A percentile compares a stretch with the other conserved stretches of the same genome.
Evolutionary conservation across 2,329 filamentous ascomycete species (phyloP).

Genomic region (Aspergillus versicolor): DNA sequence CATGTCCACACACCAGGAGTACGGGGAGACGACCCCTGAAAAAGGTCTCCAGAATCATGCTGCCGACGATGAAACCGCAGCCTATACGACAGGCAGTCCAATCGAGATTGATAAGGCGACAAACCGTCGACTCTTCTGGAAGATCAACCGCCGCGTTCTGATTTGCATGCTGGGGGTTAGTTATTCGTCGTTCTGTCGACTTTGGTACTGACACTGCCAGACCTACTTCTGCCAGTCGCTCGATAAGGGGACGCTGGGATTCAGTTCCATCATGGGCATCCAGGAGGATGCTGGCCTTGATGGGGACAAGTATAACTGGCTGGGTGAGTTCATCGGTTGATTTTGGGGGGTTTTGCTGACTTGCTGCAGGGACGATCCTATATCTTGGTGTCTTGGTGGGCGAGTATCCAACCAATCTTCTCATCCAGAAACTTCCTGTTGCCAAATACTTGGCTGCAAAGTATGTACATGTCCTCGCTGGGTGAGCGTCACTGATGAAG

Average conservation of each 20-base stretch:
- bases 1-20: neutral
- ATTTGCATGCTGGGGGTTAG: constrained; percentile 3
- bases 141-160: constrained; percentile 17
- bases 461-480: neutral
- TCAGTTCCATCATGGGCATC: constrained; percentile 26
- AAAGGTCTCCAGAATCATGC: neutral
- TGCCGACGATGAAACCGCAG: constrained; percentile 1
- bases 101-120: constrained; percentile 18
- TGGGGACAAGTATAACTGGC: constrained; percentile 35
- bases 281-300: constrained; percentile 34
- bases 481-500: neutral
- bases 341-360: neutral
- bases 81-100: neutral
- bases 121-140: constrained; percentile 19
- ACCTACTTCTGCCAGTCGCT: constrained; percentile 25
- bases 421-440: constrained; percentile 50
- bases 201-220: neutral
- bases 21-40: neutral
- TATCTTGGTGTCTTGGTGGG: constrained; percentile 53
- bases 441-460: constrained; percentile 51
- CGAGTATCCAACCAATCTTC: constrained; percentile 51
- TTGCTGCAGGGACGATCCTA: constrained; percentile 48
- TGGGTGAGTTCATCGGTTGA: constrained; percentile 23
- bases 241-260: constrained; percentile 23
- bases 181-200: too few relatives aligned